Base-by-base conservation (phyloP, 352 stramenopile species). In the Phytophthora ramorum region DNA sequence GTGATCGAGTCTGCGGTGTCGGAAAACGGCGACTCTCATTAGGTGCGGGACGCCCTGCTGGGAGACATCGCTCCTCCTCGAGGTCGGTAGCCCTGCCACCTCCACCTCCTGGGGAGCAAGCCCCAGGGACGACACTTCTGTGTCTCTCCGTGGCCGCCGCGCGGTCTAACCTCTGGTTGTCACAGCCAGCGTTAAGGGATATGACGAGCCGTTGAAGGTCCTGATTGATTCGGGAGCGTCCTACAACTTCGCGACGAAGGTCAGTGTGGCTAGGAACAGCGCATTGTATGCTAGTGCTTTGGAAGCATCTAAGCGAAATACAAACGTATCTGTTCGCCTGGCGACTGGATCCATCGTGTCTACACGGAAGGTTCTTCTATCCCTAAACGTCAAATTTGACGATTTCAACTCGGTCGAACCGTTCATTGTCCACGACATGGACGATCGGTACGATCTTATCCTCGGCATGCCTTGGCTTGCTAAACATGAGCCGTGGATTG, bases 161-260 rank as follows among this genome's bases (percentile, higher is more conserved):
- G 24, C 45, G 22, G 26, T 38, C 45, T 20, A 38, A 52, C 14
- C 45, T 52, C 24, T 52, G 45, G 24, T 52, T 8, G 10, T 52
- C 45, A 52, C 16, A 1, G 22, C 45, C 24, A 52, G 13, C 26
- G 24, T 52, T 12, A 52, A 52, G 13, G 45, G 22, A 8, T 52
- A 40, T 22, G 20, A 52, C 40, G 45, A 52, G 40, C 45, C 22
- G 7, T 38, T 52, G 45, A 52, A 24, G 1, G 17, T 52, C 26
- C 45, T 52, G 45, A 52, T 52, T 6, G 45, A 22, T 22, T 52
- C 26, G 16, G 45, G 45, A 13, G 45, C 44, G 44, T 41, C 35
- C 9, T 41, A 41, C 35, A 41, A 41, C 17, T 41, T 41, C 35
- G 35, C 35, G 16, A 41, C 22, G 44, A 50, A 50, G 19, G 7